Evolutionary conservation across 768 basidiomycete species (phyloP).

Genomic region (Boletus subparvulus): DNA sequence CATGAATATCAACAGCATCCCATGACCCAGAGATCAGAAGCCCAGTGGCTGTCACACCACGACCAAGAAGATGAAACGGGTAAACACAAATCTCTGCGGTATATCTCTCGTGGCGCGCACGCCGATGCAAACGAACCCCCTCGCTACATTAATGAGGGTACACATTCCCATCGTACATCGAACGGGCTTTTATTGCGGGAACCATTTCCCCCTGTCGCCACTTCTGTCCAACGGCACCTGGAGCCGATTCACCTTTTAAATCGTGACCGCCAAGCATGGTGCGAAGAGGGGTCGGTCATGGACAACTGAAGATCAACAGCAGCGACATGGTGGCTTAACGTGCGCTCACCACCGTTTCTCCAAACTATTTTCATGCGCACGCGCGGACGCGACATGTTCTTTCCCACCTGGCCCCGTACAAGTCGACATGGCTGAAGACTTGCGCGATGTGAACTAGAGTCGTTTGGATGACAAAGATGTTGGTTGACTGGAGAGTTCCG

Average conservation of each 20-base stretch:
- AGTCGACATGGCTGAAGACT: too few relatives aligned
- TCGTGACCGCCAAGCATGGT: neutral
- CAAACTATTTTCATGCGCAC: too few relatives aligned
- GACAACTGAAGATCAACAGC: too few relatives aligned
- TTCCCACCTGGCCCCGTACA: too few relatives aligned
- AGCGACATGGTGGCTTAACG: too few relatives aligned
- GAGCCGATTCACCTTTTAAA: slow-evolving; percentile 3
- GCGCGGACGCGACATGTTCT: too few relatives aligned
- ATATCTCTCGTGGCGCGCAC: neutral
- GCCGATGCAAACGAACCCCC: slow-evolving; percentile 24
- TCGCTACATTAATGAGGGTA: slow-evolving; percentile 14
- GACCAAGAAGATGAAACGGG: slow-evolving; percentile 10
- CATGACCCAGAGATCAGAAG: neutral
- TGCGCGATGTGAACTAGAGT: too few relatives aligned
- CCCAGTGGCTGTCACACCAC: neutral
- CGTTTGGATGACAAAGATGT: too few relatives aligned
- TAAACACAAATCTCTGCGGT: neutral
- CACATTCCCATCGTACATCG: slow-evolving; percentile 12
- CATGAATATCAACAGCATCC: neutral
- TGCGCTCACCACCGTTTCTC: too few relatives aligned
- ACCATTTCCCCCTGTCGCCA: neutral
- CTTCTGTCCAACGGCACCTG: slow-evolving; percentile 5
- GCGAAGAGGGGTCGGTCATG: too few relatives aligned
- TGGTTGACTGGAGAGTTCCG: too few relatives aligned
- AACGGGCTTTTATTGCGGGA: neutral